phyloP scores from a whole-genome alignment of 2,329 filamentous ascomycete species.

The Beauveria sp. region DNA sequence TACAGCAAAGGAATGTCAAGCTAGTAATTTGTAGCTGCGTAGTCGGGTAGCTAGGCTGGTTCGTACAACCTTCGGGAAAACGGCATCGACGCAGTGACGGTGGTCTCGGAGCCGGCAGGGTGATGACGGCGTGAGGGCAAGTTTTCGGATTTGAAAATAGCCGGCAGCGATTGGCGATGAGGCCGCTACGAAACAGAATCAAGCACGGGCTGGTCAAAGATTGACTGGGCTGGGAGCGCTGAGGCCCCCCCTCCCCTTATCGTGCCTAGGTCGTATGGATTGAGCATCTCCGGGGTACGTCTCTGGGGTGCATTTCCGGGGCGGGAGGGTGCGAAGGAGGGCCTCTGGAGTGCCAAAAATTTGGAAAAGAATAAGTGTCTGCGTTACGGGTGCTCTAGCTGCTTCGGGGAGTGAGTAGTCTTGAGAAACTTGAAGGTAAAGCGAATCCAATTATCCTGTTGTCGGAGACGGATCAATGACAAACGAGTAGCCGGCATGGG shows the following conservation, averaged over 20 bases:
- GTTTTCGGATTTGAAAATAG: neutral
- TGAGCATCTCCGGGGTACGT: slow-evolving; percentile 4
- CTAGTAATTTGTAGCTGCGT: neutral
- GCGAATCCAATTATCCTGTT: neutral
- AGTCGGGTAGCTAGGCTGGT: neutral
- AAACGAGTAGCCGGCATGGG: neutral
- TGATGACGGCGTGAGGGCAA: neutral
- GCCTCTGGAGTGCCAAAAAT: neutral
- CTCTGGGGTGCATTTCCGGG: neutral
- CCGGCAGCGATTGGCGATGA: neutral
- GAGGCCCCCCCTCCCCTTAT: neutral
- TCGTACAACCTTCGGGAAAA: neutral
- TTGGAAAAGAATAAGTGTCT: neutral
- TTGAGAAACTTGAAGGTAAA: neutral
- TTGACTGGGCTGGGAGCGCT: neutral
- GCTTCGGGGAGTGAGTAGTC: neutral
- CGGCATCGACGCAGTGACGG: neutral
- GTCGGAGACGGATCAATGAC: neutral
- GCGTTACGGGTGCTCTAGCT: neutral
- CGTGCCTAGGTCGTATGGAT: neutral
- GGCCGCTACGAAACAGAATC: neutral
- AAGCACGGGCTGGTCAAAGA: neutral
- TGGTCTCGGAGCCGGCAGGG: neutral
- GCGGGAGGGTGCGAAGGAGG: neutral
- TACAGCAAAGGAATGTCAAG: neutral